These are phyloP conservation scores for Candida boleticola DNA, from an alignment of 805 yeast genomes.

Conservation along the genomic window DNA sequence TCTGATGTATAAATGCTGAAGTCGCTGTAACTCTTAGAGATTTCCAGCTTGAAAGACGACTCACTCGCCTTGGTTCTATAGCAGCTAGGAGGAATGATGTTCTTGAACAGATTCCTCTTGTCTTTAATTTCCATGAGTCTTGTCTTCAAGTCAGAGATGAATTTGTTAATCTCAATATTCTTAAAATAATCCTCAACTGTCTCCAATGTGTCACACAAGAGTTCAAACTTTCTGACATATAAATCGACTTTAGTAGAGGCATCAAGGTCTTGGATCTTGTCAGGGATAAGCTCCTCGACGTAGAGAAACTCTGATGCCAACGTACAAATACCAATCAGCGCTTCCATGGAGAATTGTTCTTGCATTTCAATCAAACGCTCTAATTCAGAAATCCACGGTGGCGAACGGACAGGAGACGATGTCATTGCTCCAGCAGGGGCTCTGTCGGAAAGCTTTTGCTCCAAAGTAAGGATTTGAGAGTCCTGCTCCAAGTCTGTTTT, in stretches of 20 bases:
- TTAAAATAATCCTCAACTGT: slow-evolving; percentile 2
- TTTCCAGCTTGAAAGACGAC: neutral
- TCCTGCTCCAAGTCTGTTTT: slow-evolving; percentile 2
- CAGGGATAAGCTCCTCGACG: slow-evolving; percentile 1
- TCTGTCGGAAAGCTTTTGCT: neutral
- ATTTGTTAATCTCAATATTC: neutral
- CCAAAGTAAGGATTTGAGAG: neutral
- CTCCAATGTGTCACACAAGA: neutral
- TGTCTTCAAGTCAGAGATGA: slow-evolving; percentile 4
- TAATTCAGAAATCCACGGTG: slow-evolving; percentile 1
- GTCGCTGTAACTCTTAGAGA: slow-evolving; percentile 5
- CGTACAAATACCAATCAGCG: slow-evolving; percentile 4
- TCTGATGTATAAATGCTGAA: slow-evolving; percentile 5
- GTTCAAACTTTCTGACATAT: neutral
- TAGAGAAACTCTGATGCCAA: slow-evolving; percentile 2
- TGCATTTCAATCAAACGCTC: neutral
- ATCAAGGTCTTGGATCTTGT: neutral
- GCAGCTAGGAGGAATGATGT: neutral
- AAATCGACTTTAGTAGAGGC: too few relatives aligned
- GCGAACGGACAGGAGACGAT: neutral
- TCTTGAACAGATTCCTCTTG: neutral
- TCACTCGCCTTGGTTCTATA: neutral
- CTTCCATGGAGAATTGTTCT: slow-evolving; percentile 5
- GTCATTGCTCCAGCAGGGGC: neutral
- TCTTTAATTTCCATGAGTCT: neutral